Conservation (phyloP, 768 basidiomycete species). For the Macrolepiota fuliginosa region DNA sequence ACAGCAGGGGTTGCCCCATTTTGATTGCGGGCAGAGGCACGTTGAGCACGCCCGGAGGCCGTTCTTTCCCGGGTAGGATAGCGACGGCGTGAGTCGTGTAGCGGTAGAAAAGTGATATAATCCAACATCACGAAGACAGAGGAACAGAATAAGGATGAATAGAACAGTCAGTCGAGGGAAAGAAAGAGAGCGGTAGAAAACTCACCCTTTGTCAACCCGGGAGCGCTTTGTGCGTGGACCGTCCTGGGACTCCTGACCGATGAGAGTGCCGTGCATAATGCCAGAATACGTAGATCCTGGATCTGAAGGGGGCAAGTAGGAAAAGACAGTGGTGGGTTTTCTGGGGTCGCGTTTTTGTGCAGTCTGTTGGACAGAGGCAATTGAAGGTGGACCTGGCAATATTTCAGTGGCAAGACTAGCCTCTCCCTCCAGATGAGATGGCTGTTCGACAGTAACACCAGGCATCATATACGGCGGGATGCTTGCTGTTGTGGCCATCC, state of each 20-base stretch:
- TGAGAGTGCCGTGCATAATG: slow-evolving; percentile 63
- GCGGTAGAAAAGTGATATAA: slow-evolving; percentile 22
- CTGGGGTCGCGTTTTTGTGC: slow-evolving; percentile 77
- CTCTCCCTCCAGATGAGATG: slow-evolving; percentile 81
- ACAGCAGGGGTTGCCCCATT: slow-evolving; percentile 39
- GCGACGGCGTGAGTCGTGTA: slow-evolving; percentile 19
- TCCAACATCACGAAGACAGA: slow-evolving; percentile 16
- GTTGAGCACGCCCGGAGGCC: slow-evolving; percentile 66
- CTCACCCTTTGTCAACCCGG: slow-evolving; percentile 72
- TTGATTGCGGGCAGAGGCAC: slow-evolving; percentile 67
- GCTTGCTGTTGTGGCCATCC: slow-evolving; percentile 73
- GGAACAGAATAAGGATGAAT: slow-evolving; percentile 14
- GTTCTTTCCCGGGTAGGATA: slow-evolving; percentile 36
- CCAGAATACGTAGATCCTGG: slow-evolving; percentile 88
- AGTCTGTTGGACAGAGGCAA: slow-evolving; percentile 67
- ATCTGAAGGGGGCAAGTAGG: slow-evolving; percentile 82
- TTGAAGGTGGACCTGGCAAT: slow-evolving; percentile 82
- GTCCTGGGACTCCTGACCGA: slow-evolving; percentile 63
- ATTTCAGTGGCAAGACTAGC: slow-evolving; percentile 84
- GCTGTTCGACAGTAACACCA: slow-evolving; percentile 72
- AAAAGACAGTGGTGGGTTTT: slow-evolving; percentile 66
- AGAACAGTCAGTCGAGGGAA: slow-evolving; percentile 19
- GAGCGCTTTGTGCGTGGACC: slow-evolving; percentile 71
- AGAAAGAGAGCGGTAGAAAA: slow-evolving; percentile 22
- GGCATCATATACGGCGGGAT: slow-evolving; percentile 71